Percentiles rank a stretch among this genome's conserved stretches.
These are phyloP conservation scores for Metarhizium robertsii DNA, from an alignment of 2,329 filamentous ascomycete species.

Conservation along the genomic window DNA sequence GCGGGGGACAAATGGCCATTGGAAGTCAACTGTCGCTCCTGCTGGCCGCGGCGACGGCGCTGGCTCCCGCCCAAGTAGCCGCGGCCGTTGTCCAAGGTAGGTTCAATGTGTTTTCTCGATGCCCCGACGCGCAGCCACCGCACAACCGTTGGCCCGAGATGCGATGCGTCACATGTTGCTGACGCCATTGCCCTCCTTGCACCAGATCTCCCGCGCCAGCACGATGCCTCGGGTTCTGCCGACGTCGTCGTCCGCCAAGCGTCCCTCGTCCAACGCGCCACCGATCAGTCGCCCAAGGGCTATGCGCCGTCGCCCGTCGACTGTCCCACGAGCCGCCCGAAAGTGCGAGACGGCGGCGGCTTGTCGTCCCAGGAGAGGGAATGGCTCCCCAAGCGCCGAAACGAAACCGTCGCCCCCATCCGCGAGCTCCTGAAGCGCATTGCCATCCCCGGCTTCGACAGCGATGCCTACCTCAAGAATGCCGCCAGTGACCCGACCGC, in stretches of 20 bases:
- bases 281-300: constrained; percentile 31
- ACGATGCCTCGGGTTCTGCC: not conserved
- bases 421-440: constrained; percentile 60
- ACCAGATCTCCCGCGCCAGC: not conserved
- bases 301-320: constrained; percentile 62
- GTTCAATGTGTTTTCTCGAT: no score
- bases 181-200: no score
- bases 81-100: not conserved
- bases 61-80: not conserved
- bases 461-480: constrained; percentile 53
- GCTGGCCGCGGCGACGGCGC: constrained; percentile 9
- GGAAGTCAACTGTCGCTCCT: constrained; percentile 8
- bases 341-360: constrained; percentile 49
- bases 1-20: constrained; percentile 3
- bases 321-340: constrained; percentile 63
- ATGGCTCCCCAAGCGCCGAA: constrained; percentile 66
- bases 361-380: constrained; percentile 61
- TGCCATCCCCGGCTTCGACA: constrained; percentile 71
- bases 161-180: no score
- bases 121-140: no score
- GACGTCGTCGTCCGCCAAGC: not conserved
- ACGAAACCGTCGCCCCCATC: constrained; percentile 68
- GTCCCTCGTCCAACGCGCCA: constrained; percentile 16
- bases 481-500: constrained; percentile 21
- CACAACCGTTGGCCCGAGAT: no score